These are phyloP conservation scores for Pleurotus eryngii DNA, from an alignment of 768 basidiomycete species.

Conservation along the genomic window DNA sequence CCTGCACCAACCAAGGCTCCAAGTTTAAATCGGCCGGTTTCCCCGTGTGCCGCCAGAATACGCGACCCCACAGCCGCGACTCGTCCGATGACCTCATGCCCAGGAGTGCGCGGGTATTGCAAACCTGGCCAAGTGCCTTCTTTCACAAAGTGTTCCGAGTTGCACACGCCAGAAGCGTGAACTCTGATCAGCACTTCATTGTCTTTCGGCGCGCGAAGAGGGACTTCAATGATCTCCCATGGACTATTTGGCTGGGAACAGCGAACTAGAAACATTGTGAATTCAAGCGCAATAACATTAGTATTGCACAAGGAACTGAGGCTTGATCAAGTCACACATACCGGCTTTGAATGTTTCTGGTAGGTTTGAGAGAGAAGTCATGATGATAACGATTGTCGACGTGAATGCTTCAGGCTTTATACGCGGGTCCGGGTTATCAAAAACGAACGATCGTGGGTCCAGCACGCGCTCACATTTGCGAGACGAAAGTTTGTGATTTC, in stretches of 20 bases:
- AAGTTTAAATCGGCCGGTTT: constrained; percentile 2
- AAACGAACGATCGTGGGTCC: too few species aligned
- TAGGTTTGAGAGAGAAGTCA: neutral
- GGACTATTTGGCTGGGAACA: neutral
- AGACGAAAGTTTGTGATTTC: too few species aligned
- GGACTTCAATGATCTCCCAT: neutral
- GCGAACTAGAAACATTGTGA: neutral
- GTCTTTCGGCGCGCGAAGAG: neutral
- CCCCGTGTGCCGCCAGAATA: neutral
- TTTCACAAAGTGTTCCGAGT: constrained; percentile 10
- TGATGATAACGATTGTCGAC: neutral
- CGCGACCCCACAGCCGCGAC: constrained; percentile 3
- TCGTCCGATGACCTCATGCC: constrained; percentile 8
- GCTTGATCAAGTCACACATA: neutral
- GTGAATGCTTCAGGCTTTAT: too few species aligned
- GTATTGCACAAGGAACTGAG: neutral
- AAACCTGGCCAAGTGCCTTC: constrained; percentile 10
- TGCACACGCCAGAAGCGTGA: constrained; percentile 9
- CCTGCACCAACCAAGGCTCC: constrained; percentile 7
- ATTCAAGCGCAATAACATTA: neutral
- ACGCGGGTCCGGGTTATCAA: too few species aligned
- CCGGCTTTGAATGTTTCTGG: constrained; percentile 10
- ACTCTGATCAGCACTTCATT: constrained; percentile 9
- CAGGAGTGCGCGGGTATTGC: constrained; percentile 6
- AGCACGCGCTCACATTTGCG: too few species aligned